Conservation (phyloP, 495 filamentous ascomycete genomes). For the Amorphotheca resinae region DNA sequence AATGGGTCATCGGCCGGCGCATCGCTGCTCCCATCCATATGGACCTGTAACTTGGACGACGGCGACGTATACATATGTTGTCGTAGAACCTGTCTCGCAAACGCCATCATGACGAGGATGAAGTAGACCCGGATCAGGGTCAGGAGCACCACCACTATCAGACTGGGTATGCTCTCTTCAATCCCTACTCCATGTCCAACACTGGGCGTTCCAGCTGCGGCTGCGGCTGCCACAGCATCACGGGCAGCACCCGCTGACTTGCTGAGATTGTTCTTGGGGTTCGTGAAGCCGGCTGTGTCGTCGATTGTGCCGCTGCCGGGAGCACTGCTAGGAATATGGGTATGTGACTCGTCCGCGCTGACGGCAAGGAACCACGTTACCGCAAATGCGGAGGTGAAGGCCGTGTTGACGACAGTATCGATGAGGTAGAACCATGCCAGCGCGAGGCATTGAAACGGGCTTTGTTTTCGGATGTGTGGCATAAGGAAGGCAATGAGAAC, state of each 20-base stretch:
- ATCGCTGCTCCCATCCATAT: conserved; percentile 29
- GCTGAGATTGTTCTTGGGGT: conserved; percentile 48
- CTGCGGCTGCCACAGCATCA: conserved; percentile 36
- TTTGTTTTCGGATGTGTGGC: conserved; percentile 57
- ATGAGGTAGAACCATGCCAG: conserved; percentile 70
- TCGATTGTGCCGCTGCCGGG: conserved; percentile 41
- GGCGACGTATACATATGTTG: conserved; percentile 36
- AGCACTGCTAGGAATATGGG: conserved; percentile 22
- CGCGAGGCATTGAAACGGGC: conserved; percentile 52
- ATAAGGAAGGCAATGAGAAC: conserved; percentile 46
- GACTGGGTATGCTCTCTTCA: conserved; percentile 60
- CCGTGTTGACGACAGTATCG: conserved; percentile 64
- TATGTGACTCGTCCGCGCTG: conserved; percentile 31
- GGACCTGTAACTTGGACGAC: conserved; percentile 32
- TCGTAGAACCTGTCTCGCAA: conserved; percentile 59
- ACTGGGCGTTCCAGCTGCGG: conserved; percentile 7
- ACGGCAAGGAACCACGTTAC: conserved; percentile 71
- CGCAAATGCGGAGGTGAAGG: conserved; percentile 68
- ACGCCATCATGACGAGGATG: conserved; percentile 65
- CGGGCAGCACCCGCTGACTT: conserved; percentile 33
- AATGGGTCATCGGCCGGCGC: conserved; percentile 58
- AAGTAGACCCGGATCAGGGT: conserved; percentile 69
- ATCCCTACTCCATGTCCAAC: conserved; percentile 32
- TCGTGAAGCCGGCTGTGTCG: conserved; percentile 57
- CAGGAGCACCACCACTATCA: conserved; percentile 56